Evolutionary conservation across 106 monocot genomes (phyloP).

Genomic region (Allium sativum): DNA sequence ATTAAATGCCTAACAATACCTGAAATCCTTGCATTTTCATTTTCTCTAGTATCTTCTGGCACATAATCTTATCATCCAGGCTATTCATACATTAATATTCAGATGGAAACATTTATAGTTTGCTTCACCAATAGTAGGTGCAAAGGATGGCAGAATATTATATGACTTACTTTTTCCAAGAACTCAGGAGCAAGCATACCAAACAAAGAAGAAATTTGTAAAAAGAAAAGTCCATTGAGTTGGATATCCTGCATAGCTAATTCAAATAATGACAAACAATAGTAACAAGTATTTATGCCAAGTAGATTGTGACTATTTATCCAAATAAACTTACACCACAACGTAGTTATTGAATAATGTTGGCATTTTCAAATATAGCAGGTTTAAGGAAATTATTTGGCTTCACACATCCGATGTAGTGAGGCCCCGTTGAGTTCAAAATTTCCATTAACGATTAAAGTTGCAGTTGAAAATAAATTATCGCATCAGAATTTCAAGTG

Average conservation of each 20-base stretch:
- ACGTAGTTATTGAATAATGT: slow-evolving; percentile 75
- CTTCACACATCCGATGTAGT: slow-evolving; percentile 89
- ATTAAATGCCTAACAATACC: slow-evolving; percentile 29
- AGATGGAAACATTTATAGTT: slow-evolving; percentile 1
- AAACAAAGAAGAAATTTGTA: too few relatives aligned
- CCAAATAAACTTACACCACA: slow-evolving; percentile 58
- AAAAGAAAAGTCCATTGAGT: slow-evolving; percentile 50
- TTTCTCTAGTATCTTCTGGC: slow-evolving; percentile 75
- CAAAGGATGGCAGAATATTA: neutral
- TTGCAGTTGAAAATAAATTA: slow-evolving; percentile 39
- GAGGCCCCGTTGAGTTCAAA: slow-evolving; percentile 69
- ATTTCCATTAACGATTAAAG: slow-evolving; percentile 83
- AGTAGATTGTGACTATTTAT: neutral
- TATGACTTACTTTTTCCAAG: slow-evolving; percentile 62
- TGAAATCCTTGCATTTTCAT: slow-evolving; percentile 66
- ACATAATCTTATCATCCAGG: too few relatives aligned
- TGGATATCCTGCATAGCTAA: too few relatives aligned
- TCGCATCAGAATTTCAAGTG: neutral
- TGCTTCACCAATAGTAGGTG: neutral
- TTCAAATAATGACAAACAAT: neutral
- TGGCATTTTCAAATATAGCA: slow-evolving; percentile 74
- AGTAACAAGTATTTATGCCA: neutral
- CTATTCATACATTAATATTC: slow-evolving; percentile 17
- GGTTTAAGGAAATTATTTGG: slow-evolving; percentile 89
- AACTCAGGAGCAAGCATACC: too few relatives aligned